These are phyloP conservation scores for Schizophyllum commune DNA, from an alignment of 1,284 basidiomycete genomes.

Conservation along the genomic window DNA sequence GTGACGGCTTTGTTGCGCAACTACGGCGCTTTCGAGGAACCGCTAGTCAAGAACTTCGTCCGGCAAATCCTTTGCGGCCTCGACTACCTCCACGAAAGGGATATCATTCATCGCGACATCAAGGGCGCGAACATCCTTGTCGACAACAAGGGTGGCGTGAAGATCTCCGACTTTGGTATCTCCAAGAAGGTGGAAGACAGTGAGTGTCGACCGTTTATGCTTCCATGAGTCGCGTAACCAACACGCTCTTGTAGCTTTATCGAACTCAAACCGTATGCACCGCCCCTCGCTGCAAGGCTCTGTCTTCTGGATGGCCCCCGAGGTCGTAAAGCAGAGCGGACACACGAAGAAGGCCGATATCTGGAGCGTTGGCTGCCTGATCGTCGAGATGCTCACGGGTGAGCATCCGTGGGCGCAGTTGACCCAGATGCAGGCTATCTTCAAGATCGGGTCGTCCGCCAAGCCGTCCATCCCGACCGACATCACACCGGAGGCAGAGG, in stretches of 20 bases:
- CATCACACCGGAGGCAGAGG: slow-evolving; percentile 78
- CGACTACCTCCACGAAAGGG: slow-evolving; percentile 87
- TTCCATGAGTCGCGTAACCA: slow-evolving; percentile 5
- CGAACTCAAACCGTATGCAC: slow-evolving; percentile 73
- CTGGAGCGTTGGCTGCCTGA: slow-evolving; percentile 96
- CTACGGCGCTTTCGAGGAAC: slow-evolving; percentile 96
- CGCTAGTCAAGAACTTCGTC: slow-evolving; percentile 90
- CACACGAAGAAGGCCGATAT: slow-evolving; percentile 97
- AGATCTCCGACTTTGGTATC: slow-evolving; percentile 98
- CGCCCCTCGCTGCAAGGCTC: slow-evolving; percentile 93
- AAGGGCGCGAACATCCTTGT: slow-evolving; percentile 98
- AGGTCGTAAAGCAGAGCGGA: slow-evolving; percentile 93
- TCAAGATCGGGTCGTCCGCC: slow-evolving; percentile 87
- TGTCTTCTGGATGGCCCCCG: slow-evolving; percentile 99
- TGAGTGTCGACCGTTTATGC: slow-evolving; percentile 35
- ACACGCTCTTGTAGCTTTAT: slow-evolving; percentile 48
- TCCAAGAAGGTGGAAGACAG: slow-evolving; percentile 97
- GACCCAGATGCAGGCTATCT: slow-evolving; percentile 99
- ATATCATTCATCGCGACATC: slow-evolving; percentile 98
- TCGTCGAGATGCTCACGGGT: slow-evolving; percentile 98
- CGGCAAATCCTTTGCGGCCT: slow-evolving; percentile 91
- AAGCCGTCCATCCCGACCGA: slow-evolving; percentile 83
- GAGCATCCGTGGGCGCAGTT: slow-evolving; percentile 96
- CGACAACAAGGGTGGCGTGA: slow-evolving; percentile 97
- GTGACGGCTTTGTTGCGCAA: slow-evolving; percentile 88